A percentile compares a stretch with the other conserved stretches of the same genome.
phyloP scores from a whole-genome alignment of 202 grass and related monocot genomes.

The Musa balbisiana region DNA sequence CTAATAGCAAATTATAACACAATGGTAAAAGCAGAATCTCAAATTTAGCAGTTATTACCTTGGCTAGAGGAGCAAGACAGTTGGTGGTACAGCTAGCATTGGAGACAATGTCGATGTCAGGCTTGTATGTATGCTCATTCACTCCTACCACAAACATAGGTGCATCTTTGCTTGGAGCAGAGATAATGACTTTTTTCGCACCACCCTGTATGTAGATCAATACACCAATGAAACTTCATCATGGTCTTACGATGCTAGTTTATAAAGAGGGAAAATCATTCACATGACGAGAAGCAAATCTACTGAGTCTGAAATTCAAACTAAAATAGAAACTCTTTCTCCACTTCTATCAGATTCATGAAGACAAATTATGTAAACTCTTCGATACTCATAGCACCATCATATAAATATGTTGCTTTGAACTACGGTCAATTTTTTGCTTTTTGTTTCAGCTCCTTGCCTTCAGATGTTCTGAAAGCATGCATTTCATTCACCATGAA shows the following conservation, averaged over 20 bases:
- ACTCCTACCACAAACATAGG: conserved; percentile 80
- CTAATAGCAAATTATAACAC: not conserved
- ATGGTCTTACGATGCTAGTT: not conserved
- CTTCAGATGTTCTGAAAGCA: too few species aligned
- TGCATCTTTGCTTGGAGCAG: conserved; percentile 42
- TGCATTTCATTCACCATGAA: too few species aligned
- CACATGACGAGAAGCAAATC: not conserved
- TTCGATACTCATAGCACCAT: too few species aligned
- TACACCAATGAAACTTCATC: not conserved
- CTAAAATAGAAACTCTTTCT: too few species aligned
- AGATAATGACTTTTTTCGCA: conserved; percentile 50
- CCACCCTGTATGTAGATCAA: conserved; percentile 40
- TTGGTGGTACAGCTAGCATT: conserved; percentile 94
- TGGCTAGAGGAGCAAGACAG: conserved; percentile 79
- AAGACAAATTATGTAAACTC: too few species aligned
- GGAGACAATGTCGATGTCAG: conserved; percentile 63
- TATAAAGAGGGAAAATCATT: not conserved
- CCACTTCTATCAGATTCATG: too few species aligned
- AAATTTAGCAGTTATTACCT: conserved; percentile 27
- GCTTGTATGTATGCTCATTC: conserved; percentile 70
- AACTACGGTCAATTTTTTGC: too few species aligned
- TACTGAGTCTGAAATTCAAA: not conserved
- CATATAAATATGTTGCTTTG: too few species aligned
- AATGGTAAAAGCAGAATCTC: too few species aligned
- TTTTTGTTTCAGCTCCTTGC: too few species aligned